Conservation (phyloP, 177 flowering plant genomes). For the Telopea speciosissima region DNA sequence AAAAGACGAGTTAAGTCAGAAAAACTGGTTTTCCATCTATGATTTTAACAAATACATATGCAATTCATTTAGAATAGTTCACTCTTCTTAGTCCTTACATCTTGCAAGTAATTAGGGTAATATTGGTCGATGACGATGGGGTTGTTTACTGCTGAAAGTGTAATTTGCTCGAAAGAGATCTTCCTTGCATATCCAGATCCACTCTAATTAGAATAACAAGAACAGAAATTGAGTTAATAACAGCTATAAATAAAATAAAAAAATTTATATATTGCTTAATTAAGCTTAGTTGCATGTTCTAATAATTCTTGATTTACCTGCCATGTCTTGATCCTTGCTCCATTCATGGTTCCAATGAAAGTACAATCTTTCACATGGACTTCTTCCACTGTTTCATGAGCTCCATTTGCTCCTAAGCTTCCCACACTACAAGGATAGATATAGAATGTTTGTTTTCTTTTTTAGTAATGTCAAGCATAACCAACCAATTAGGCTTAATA, state of each 20-base stretch:
- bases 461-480: no score
- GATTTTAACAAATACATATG: no score
- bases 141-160: slow-evolving; percentile 11
- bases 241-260: no score
- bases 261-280: no score
- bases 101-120: slow-evolving; percentile 22
- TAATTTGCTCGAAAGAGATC: slow-evolving; percentile 23
- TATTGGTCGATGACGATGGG: slow-evolving; percentile 42
- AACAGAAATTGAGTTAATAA: not conserved
- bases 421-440: not conserved
- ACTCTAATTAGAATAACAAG: slow-evolving; percentile 17
- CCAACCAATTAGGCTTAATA: no score
- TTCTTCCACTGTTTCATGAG: not conserved
- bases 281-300: no score
- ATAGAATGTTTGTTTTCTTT: not conserved
- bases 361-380: not conserved
- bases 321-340: slow-evolving; percentile 1
- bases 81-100: slow-evolving; percentile 7
- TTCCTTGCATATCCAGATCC: slow-evolving; percentile 36
- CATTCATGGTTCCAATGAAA: not conserved
- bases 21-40: no score
- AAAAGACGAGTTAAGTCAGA: no score
- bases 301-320: not conserved
- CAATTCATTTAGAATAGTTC: no score
- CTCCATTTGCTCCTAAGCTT: not conserved